These are phyloP conservation scores for Heliamphora pulchella DNA, from an alignment of 179 eudicot genomes.

Conservation along the genomic window DNA sequence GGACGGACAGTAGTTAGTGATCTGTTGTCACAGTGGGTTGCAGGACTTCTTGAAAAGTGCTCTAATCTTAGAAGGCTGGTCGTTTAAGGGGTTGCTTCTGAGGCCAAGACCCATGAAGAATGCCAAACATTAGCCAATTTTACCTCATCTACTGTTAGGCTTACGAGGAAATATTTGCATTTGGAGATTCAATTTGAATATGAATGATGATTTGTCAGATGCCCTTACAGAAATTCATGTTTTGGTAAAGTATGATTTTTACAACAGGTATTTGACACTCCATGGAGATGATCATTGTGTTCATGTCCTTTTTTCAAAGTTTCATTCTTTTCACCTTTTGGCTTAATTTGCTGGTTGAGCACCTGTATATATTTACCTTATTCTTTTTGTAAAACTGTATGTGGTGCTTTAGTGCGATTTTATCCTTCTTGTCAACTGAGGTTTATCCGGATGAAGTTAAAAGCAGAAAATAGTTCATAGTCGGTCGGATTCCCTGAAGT, in stretches of 20 bases:
- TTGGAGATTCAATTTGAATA: conserved; percentile 70
- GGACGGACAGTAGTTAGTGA: conserved; percentile 62
- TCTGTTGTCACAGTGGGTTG: conserved; percentile 49
- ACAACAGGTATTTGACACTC: too few relatives aligned
- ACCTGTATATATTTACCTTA: not conserved
- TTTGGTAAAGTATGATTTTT: too few relatives aligned
- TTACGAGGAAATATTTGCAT: conserved; percentile 65
- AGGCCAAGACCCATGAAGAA: conserved; percentile 61
- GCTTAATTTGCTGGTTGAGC: too few relatives aligned
- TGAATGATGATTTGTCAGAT: conserved; percentile 32
- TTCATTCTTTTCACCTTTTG: too few relatives aligned
- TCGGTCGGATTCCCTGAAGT: too few relatives aligned
- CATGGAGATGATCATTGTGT: too few relatives aligned
- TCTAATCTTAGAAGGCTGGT: conserved; percentile 57
- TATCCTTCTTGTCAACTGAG: not conserved
- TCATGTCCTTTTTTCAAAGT: too few relatives aligned
- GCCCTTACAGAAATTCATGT: too few relatives aligned
- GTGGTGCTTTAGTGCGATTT: not conserved
- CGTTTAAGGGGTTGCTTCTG: conserved; percentile 62
- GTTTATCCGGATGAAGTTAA: too few relatives aligned
- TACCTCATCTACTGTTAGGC: conserved; percentile 62
- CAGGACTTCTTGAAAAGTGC: conserved; percentile 46
- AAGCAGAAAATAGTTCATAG: too few relatives aligned
- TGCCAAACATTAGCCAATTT: conserved; percentile 66
- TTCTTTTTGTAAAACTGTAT: not conserved